A percentile compares a stretch with the other conserved stretches of the same genome.
These are phyloP conservation scores for Aspergillus fischeri DNA, from an alignment of 2,329 filamentous ascomycete genomes.

Conservation along the genomic window DNA sequence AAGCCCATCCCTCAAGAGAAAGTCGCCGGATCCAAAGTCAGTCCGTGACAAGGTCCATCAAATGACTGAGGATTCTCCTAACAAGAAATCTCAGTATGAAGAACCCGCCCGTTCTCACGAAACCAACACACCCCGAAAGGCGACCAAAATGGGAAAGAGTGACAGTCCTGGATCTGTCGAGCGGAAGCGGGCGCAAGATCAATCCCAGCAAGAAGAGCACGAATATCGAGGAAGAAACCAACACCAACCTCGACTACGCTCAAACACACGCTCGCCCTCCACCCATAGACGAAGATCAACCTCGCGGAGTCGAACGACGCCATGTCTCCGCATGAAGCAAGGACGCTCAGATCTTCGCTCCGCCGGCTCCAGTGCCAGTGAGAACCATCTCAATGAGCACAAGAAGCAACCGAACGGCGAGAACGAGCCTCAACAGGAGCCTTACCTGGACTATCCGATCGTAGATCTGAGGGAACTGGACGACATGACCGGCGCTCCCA, in stretches of 20 bases:
- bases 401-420: background rate
- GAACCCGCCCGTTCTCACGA: slow-evolving; percentile 16
- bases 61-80: background rate
- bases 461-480: slow-evolving; percentile 14
- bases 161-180: slow-evolving; percentile 34
- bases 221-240: background rate
- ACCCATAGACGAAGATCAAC: slow-evolving; percentile 15
- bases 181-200: slow-evolving; percentile 20
- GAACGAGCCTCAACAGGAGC: slow-evolving; percentile 9
- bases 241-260: slow-evolving; percentile 13
- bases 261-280: slow-evolving; percentile 15
- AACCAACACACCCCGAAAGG: slow-evolving; percentile 17
- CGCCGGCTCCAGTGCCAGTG: slow-evolving; percentile 5
- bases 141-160: slow-evolving; percentile 27
- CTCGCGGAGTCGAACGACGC: slow-evolving; percentile 15
- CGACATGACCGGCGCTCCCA: slow-evolving; percentile 4
- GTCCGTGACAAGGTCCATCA: slow-evolving; percentile 1
- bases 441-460: slow-evolving; percentile 8
- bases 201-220: background rate
- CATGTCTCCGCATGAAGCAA: slow-evolving; percentile 21
- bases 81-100: background rate
- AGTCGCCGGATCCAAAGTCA: slow-evolving; percentile 29
- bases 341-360: slow-evolving; percentile 19
- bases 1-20: slow-evolving; percentile 33
- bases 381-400: background rate